Percentiles rank a stretch among this genome's conserved stretches.
phyloP scores from a whole-genome alignment of 768 basidiomycete genomes.

The Sistotremastrum niveocremeum region DNA sequence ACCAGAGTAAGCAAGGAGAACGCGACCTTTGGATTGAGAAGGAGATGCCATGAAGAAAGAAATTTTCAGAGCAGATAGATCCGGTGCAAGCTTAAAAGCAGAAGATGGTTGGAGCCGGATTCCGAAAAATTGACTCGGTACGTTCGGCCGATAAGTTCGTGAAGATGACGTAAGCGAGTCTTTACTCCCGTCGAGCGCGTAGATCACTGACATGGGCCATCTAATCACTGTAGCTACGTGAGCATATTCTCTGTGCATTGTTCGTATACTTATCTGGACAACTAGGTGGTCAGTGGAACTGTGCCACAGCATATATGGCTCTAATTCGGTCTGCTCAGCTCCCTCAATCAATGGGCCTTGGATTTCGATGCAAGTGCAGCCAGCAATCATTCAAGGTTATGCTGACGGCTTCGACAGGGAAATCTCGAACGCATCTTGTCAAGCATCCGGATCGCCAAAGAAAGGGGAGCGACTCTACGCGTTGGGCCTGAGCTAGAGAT shows the following conservation, averaged over 20 bases:
- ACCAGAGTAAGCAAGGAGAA: conserved; percentile 95
- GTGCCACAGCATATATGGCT: neutral
- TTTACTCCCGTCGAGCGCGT: too few relatives aligned
- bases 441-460: conserved; percentile 82
- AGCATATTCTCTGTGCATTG: conserved; percentile 14
- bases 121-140: too few relatives aligned
- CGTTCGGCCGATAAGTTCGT: too few relatives aligned
- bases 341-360: conserved; percentile 93
- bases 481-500: conserved; percentile 98
- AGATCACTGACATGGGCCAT: conserved; percentile 47
- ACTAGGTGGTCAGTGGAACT: neutral
- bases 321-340: conserved; percentile 31
- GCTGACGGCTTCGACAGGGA: conserved; percentile 38
- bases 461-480: conserved; percentile 74
- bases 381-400: neutral
- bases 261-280: conserved; percentile 12
- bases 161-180: too few relatives aligned
- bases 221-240: conserved; percentile 84
- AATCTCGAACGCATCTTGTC: conserved; percentile 84
- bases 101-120: too few relatives aligned
- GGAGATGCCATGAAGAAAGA: conserved; percentile 1
- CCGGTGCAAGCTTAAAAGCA: too few relatives aligned
- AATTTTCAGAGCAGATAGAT: too few relatives aligned
- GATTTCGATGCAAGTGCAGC: conserved; percentile 64
- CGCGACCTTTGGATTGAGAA: conserved; percentile 50